Evolutionary conservation across 805 yeast species (phyloP).

Genomic region (Jamesozyma jinghongensis): DNA sequence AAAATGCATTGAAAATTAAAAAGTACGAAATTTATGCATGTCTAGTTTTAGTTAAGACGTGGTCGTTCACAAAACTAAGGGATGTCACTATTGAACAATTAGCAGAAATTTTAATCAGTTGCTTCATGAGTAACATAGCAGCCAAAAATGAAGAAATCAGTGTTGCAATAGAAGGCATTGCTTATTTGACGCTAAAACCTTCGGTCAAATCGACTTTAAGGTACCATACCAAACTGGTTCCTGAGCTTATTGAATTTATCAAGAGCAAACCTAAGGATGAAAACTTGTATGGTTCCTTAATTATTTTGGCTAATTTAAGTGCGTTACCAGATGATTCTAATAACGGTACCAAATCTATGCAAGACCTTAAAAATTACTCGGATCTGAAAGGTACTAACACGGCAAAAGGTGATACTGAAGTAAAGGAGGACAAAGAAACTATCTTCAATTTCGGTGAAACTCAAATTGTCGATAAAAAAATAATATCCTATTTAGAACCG

Average conservation of each 20-base stretch:
- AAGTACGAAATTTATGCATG: constrained; percentile 32
- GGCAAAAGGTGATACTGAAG: constrained; percentile 5
- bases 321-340: constrained; percentile 13
- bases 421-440: constrained; percentile 7
- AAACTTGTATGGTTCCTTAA: constrained; percentile 28
- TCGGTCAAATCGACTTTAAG: constrained; percentile 33
- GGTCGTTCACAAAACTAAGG: constrained; percentile 40
- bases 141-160: constrained; percentile 3
- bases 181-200: constrained; percentile 39
- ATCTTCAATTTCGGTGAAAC: constrained; percentile 12
- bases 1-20: constrained; percentile 28
- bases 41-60: constrained; percentile 44
- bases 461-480: constrained; percentile 14
- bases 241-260: constrained; percentile 22
- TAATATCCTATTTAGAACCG: constrained; percentile 16
- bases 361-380: constrained; percentile 27
- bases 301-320: constrained; percentile 30
- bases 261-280: constrained; percentile 8
- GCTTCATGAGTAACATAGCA: constrained; percentile 5
- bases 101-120: constrained; percentile 22
- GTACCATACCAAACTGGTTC: constrained; percentile 30
- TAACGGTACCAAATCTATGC: constrained; percentile 15
- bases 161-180: constrained; percentile 37
- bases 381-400: constrained; percentile 20
- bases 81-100: constrained; percentile 27